These are phyloP conservation scores for Coffea eugenioides DNA, from an alignment of 257 asterid species.

Conservation along the genomic window DNA sequence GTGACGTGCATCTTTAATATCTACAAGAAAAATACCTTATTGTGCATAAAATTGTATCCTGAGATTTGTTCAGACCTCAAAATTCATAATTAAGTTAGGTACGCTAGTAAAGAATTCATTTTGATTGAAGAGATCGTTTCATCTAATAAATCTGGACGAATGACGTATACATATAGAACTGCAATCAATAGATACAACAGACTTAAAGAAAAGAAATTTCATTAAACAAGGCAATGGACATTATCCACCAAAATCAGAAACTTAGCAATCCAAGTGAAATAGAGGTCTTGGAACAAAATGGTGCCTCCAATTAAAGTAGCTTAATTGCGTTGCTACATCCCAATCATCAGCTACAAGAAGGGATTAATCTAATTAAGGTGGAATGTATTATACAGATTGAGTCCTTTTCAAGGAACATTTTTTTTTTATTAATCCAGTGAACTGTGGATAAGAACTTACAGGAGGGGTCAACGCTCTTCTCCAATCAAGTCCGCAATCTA, in stretches of 20 bases:
- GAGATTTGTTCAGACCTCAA: neutral
- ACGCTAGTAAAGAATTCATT: neutral
- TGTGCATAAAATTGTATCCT: neutral
- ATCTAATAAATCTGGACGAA: too few species aligned
- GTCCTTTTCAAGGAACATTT: neutral
- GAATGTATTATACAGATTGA: neutral
- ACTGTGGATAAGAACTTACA: neutral
- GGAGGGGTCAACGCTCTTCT: neutral
- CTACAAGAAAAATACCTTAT: neutral
- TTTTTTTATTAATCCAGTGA: neutral
- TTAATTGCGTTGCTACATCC: neutral
- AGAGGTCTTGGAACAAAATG: too few species aligned
- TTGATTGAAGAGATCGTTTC: too few species aligned
- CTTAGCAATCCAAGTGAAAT: too few species aligned
- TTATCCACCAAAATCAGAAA: neutral
- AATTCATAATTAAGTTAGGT: too few species aligned
- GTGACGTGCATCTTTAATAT: neutral
- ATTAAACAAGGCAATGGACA: neutral
- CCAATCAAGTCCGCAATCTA: neutral
- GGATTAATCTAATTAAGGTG: neutral
- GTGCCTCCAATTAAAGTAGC: neutral
- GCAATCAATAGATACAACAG: too few species aligned
- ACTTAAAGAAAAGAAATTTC: too few species aligned
- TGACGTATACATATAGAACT: too few species aligned
- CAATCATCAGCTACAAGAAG: neutral